Evolutionary conservation across 441 rosid genomes (phyloP).

Genomic region (Oxalis stricta): DNA sequence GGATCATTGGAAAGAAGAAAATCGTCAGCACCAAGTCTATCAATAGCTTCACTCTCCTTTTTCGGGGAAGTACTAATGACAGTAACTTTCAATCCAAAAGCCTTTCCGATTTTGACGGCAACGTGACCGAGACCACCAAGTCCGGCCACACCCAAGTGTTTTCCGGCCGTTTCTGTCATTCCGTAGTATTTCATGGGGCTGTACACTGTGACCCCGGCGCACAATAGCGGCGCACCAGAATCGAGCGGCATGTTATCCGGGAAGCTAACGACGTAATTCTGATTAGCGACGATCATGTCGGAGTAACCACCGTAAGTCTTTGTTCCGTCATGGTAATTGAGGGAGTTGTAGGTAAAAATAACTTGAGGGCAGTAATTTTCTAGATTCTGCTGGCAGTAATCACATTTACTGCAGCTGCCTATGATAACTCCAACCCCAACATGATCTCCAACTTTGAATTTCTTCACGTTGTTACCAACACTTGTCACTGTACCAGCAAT

Average conservation of each 20-base stretch:
- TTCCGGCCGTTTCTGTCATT: constrained; percentile 57
- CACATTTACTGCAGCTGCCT: constrained; percentile 55
- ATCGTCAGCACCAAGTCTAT: constrained; percentile 51
- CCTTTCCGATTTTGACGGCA: constrained; percentile 71
- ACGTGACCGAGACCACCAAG: constrained; percentile 87
- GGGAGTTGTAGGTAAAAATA: constrained; percentile 43
- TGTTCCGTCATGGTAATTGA: constrained; percentile 38
- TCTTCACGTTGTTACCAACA: constrained; percentile 37
- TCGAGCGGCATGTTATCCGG: constrained; percentile 55
- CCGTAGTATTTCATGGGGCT: constrained; percentile 84
- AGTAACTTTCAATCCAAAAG: constrained; percentile 68
- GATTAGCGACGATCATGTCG: constrained; percentile 48
- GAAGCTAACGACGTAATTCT: constrained; percentile 43
- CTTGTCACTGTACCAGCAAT: constrained; percentile 41
- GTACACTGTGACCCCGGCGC: constrained; percentile 77
- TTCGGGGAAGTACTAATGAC: constrained; percentile 52
- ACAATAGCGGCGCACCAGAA: constrained; percentile 57
- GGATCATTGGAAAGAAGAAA: constrained; percentile 51
- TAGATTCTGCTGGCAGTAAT: constrained; percentile 44
- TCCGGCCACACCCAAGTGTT: constrained; percentile 71
- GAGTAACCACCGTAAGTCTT: constrained; percentile 64
- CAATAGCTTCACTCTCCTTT: constrained; percentile 56
- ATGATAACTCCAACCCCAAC: constrained; percentile 77
- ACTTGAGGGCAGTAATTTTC: constrained; percentile 63
- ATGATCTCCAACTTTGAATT: constrained; percentile 43